These are phyloP conservation scores for Suillus plorans DNA, from an alignment of 768 basidiomycete species.

Conservation along the genomic window DNA sequence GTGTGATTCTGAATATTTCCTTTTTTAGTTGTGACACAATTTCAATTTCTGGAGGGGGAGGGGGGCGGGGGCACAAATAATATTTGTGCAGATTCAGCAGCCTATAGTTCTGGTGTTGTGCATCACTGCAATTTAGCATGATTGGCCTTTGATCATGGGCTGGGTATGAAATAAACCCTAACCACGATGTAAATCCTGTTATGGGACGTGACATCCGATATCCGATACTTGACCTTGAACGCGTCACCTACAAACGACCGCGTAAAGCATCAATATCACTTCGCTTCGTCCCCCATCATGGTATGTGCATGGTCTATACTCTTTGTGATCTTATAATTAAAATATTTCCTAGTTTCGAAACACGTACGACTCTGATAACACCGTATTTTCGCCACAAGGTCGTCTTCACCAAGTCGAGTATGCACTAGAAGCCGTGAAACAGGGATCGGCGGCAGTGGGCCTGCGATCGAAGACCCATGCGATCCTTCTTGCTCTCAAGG, in stretches of 20 bases:
- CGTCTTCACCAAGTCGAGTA: conserved; percentile 97
- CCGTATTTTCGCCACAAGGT: conserved; percentile 95
- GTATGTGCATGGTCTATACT: conserved; percentile 20
- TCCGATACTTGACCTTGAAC: conserved; percentile 20
- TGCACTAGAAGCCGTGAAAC: conserved; percentile 98
- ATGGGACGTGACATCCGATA: conserved; percentile 11
- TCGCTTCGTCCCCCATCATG: conserved; percentile 26
- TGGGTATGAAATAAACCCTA: background rate
- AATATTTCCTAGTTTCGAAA: conserved; percentile 69
- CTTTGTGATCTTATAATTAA: conserved; percentile 7
- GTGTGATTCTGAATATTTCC: too few species aligned
- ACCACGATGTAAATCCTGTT: background rate
- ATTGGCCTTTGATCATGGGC: background rate
- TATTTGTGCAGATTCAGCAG: too few species aligned
- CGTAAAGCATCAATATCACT: conserved; percentile 10
- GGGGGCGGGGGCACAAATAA: too few species aligned
- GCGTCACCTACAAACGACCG: conserved; percentile 29
- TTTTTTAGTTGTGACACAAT: too few species aligned
- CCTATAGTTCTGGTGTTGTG: background rate
- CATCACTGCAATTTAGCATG: background rate
- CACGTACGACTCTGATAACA: conserved; percentile 98
- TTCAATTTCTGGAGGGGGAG: too few species aligned
- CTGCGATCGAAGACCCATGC: conserved; percentile 94
- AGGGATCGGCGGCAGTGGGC: conserved; percentile 98
- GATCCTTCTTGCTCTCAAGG: conserved; percentile 90